Evolutionary conservation across 2,329 filamentous ascomycete species (phyloP).

Genomic region (Ascochyta viciae-villosae): DNA sequence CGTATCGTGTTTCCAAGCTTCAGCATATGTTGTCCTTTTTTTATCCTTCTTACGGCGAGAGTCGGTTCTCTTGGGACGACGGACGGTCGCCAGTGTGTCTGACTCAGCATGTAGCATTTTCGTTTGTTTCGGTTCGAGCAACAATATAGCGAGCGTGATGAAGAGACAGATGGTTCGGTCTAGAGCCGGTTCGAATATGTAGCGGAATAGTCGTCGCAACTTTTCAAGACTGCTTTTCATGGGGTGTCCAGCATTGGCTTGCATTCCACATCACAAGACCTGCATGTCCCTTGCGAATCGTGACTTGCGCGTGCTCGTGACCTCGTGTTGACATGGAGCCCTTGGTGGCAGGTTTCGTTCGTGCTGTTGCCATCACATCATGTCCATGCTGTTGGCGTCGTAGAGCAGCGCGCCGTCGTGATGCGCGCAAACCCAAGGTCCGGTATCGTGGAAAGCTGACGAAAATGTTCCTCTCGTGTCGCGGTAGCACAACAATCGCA

Average conservation of each 20-base stretch:
- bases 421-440: slow-evolving; percentile 1
- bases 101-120: slow-evolving; percentile 16
- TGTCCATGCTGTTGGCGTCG: background rate
- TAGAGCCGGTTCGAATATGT: slow-evolving; percentile 6
- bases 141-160: slow-evolving; percentile 9
- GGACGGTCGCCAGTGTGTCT: slow-evolving; percentile 3
- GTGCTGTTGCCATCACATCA: background rate
- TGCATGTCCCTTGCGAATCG: slow-evolving; percentile 11
- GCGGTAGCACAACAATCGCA: slow-evolving; percentile 14
- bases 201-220: slow-evolving; percentile 2
- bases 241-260: background rate
- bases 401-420: slow-evolving; percentile 1
- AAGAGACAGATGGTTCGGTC: slow-evolving; percentile 6
- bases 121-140: slow-evolving; percentile 8
- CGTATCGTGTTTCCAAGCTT: slow-evolving; percentile 50
- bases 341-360: background rate
- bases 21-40: slow-evolving; percentile 24
- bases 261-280: slow-evolving; percentile 12
- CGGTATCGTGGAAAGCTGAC: slow-evolving; percentile 10
- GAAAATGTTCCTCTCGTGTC: slow-evolving; percentile 11
- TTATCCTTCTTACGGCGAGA: slow-evolving; percentile 4
- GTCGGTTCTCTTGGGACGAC: background rate
- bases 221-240: background rate
- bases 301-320: slow-evolving; percentile 16
- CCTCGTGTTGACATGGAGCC: background rate